A percentile compares a stretch with the other conserved stretches of the same genome.
Conservation (phyloP, 2,329 filamentous ascomycete genomes). For the Leptographium galeiforme region DNA sequence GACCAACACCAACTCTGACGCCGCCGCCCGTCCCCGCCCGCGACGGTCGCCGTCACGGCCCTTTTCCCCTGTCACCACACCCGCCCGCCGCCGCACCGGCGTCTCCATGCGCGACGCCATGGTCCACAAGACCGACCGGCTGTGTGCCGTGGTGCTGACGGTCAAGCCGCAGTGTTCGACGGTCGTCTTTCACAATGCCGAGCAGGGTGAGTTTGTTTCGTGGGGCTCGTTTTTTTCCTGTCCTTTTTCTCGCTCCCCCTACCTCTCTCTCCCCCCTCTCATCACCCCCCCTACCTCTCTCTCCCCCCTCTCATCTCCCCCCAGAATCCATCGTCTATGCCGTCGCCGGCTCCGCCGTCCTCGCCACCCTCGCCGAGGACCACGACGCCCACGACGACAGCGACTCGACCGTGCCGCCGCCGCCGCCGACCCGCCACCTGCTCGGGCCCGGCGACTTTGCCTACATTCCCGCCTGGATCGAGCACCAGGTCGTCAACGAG, state of each 20-base stretch:
- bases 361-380: conserved; percentile 39
- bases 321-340: conserved; percentile 57
- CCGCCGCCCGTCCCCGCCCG: neutral
- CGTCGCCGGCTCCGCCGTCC: conserved; percentile 43
- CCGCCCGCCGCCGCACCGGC: conserved; percentile 2
- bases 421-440: conserved; percentile 35
- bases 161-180: conserved; percentile 48
- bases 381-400: conserved; percentile 29
- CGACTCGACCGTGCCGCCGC: conserved; percentile 20
- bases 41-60: neutral
- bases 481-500: conserved; percentile 59
- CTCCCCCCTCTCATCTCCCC: neutral
- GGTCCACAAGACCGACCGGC: conserved; percentile 46
- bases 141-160: conserved; percentile 57
- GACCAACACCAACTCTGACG: neutral
- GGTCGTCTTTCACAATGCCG: conserved; percentile 55
- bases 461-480: conserved; percentile 54
- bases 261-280: neutral
- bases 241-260: neutral
- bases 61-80: neutral
- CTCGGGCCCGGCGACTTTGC: conserved; percentile 55
- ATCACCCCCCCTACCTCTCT: neutral
- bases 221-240: no score
- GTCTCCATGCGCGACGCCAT: conserved; percentile 34
- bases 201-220: conserved; percentile 47